Conservation (phyloP, 202 grass and related monocot genomes). For the Carex arenaria region DNA sequence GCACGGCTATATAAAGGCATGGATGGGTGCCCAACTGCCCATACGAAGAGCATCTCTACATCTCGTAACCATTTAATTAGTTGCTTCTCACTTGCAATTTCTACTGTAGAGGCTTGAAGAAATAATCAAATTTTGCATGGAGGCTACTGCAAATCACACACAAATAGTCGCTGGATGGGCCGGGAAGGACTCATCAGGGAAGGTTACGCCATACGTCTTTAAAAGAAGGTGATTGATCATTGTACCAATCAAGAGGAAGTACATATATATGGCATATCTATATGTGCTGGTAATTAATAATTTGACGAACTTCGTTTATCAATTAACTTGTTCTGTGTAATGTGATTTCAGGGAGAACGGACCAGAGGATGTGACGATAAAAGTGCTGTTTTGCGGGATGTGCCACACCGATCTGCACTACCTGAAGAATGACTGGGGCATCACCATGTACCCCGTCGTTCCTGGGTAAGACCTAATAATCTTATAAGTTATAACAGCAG, state of each 20-base stretch:
- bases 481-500: background rate
- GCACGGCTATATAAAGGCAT: background rate
- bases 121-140: constrained; percentile 30
- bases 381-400: constrained; percentile 77
- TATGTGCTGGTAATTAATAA: background rate
- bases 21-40: background rate
- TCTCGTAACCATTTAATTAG: background rate
- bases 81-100: background rate
- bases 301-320: background rate
- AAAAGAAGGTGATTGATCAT: constrained; percentile 47
- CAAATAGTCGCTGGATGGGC: constrained; percentile 70
- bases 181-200: constrained; percentile 44
- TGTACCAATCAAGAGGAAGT: background rate
- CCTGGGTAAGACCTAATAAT: constrained; percentile 31
- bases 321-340: background rate
- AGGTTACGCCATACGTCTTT: constrained; percentile 53
- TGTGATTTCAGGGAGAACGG: constrained; percentile 41
- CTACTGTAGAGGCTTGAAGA: background rate
- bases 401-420: constrained; percentile 90
- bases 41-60: background rate
- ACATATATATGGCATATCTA: background rate
- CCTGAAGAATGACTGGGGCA: constrained; percentile 78
- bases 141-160: constrained; percentile 61
- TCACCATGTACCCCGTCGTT: constrained; percentile 71
- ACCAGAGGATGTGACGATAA: constrained; percentile 71